A percentile compares a stretch with the other conserved stretches of the same genome.
These are phyloP conservation scores for Aspergillus pseudoterreus DNA, from an alignment of 2,329 filamentous ascomycete genomes.

Conservation along the genomic window DNA sequence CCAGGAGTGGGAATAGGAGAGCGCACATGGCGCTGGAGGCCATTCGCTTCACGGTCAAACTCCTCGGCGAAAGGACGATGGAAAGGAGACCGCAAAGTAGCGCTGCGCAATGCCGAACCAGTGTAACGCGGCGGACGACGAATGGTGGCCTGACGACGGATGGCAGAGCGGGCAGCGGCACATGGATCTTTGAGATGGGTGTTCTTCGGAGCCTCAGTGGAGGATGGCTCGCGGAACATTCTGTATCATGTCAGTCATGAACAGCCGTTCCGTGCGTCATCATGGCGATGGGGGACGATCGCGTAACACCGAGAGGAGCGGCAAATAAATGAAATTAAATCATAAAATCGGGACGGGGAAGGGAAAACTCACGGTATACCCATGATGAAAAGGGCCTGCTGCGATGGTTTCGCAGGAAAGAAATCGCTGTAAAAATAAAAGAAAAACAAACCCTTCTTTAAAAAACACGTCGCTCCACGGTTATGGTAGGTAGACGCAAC, in stretches of 20 bases:
- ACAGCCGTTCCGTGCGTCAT: conserved; percentile 8
- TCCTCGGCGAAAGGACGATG: conserved; percentile 27
- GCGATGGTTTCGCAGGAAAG: neutral
- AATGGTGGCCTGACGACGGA: conserved; percentile 50
- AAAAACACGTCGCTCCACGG: conserved; percentile 1
- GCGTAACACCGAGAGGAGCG: conserved; percentile 10
- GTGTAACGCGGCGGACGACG: conserved; percentile 27
- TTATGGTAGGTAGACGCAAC: conserved; percentile 9
- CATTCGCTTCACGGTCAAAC: conserved; percentile 27
- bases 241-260: conserved; percentile 32
- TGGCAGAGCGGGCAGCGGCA: conserved; percentile 53
- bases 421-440: conserved; percentile 7
- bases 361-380: conserved; percentile 40
- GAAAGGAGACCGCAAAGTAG: conserved; percentile 26
- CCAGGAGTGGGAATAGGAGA: conserved; percentile 25
- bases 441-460: neutral
- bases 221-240: conserved; percentile 54
- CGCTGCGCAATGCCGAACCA: conserved; percentile 25
- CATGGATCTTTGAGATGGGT: conserved; percentile 51
- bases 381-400: conserved; percentile 24
- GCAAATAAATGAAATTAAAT: neutral
- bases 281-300: conserved; percentile 8
- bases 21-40: conserved; percentile 19
- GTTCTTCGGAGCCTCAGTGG: conserved; percentile 39
- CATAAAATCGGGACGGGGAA: neutral